A percentile compares a stretch with the other conserved stretches of the same genome.
phyloP scores from a whole-genome alignment of 495 filamentous ascomycete species.

The Aspergillus indologenus region DNA sequence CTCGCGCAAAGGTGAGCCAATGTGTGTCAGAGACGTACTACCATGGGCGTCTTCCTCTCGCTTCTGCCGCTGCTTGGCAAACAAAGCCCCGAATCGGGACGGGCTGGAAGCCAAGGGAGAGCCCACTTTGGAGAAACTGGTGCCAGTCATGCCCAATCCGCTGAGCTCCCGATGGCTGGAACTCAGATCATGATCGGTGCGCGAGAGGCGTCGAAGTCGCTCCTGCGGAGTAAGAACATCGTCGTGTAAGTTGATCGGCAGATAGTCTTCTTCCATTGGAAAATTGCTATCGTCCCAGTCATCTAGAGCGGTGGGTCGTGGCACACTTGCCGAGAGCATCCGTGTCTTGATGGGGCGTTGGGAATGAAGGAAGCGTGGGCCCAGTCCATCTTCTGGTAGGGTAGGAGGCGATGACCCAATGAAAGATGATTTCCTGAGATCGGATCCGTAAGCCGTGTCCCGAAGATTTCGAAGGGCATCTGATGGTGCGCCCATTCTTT shows the following conservation, averaged over 20 bases:
- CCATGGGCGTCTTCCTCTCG: constrained; percentile 67
- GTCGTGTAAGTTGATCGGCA: constrained; percentile 84
- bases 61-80: constrained; percentile 67
- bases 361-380: constrained; percentile 80
- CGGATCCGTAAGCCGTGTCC: constrained; percentile 78
- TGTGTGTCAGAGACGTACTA: constrained; percentile 75
- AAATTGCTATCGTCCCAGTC: constrained; percentile 83
- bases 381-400: constrained; percentile 49
- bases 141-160: constrained; percentile 57
- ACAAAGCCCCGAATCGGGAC: constrained; percentile 81
- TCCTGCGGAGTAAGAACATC: constrained; percentile 92
- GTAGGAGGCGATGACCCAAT: constrained; percentile 65
- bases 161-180: constrained; percentile 59
- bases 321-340: constrained; percentile 77
- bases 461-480: constrained; percentile 78
- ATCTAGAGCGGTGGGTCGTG: constrained; percentile 59
- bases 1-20: constrained; percentile 92
- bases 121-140: constrained; percentile 69
- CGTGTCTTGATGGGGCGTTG: constrained; percentile 64
- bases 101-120: constrained; percentile 78
- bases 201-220: constrained; percentile 77
- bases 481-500: constrained; percentile 54
- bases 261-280: constrained; percentile 87
- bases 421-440: constrained; percentile 49
- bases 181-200: constrained; percentile 61